Conservation (phyloP, 2,329 filamentous ascomycete species). For the Diaporthe nobilis region DNA sequence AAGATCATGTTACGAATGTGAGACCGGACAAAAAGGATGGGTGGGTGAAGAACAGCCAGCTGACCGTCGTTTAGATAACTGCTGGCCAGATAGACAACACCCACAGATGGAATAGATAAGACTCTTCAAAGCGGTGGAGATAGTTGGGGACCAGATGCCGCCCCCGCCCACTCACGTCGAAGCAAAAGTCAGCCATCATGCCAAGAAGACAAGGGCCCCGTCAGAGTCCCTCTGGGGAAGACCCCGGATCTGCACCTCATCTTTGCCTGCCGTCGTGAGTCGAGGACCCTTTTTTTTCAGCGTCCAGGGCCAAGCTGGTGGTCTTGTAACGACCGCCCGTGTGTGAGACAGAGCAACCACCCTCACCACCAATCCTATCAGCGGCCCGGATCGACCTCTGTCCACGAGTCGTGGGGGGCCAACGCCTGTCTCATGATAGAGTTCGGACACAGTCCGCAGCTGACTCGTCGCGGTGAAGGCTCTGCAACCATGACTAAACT, state of each 20-base stretch:
- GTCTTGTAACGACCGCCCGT: background rate
- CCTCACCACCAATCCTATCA: conserved; percentile 1
- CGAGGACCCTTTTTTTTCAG: background rate
- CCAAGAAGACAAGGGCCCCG: conserved; percentile 6
- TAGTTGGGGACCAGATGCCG: background rate
- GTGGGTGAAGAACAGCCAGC: conserved; percentile 3
- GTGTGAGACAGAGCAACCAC: conserved; percentile 20
- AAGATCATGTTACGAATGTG: conserved; percentile 25
- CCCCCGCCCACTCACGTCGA: conserved; percentile 31
- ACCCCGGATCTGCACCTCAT: conserved; percentile 32
- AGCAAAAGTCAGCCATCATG: conserved; percentile 13
- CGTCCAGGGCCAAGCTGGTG: background rate
- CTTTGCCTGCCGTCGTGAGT: conserved; percentile 3
- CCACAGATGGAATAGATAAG: conserved; percentile 39
- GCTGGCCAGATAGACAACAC: conserved; percentile 28
- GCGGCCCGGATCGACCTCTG: background rate
- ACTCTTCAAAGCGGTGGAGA: conserved; percentile 11
- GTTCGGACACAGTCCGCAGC: conserved; percentile 25
- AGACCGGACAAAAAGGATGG: conserved; percentile 7
- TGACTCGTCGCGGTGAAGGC: conserved; percentile 34
- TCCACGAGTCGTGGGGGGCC: conserved; percentile 34
- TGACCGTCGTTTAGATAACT: conserved; percentile 36
- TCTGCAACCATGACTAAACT: conserved; percentile 12
- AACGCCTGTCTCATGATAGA: conserved; percentile 25
- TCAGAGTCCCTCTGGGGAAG: conserved; percentile 21